These are phyloP conservation scores for Lasiodiplodia sp. DNA, from an alignment of 2,329 filamentous ascomycete genomes.

Conservation along the genomic window DNA sequence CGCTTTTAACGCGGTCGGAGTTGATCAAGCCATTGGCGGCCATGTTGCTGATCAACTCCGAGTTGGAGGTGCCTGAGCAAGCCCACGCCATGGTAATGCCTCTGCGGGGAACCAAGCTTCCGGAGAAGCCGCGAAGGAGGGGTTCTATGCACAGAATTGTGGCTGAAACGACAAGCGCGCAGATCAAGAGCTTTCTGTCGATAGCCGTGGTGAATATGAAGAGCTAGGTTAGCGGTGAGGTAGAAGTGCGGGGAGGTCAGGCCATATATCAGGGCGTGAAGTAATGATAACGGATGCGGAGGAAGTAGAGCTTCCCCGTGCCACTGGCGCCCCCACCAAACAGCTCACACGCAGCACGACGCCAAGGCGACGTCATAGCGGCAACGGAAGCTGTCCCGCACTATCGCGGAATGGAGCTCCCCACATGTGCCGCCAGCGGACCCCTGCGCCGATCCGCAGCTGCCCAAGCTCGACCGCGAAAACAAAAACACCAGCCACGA, in stretches of 20 bases:
- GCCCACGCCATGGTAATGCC: slow-evolving; percentile 82
- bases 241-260: background rate
- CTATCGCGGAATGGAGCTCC: background rate
- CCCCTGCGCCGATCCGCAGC: slow-evolving; percentile 21
- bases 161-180: background rate
- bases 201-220: background rate
- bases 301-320: slow-evolving; percentile 9
- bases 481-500: slow-evolving; percentile 6
- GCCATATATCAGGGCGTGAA: background rate
- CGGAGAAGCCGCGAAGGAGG: slow-evolving; percentile 14
- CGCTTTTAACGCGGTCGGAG: slow-evolving; percentile 74
- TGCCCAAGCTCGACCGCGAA: slow-evolving; percentile 15
- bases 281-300: slow-evolving; percentile 1
- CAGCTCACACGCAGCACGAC: slow-evolving; percentile 8
- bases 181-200: background rate
- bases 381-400: slow-evolving; percentile 19
- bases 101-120: slow-evolving; percentile 11
- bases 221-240: background rate
- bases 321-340: slow-evolving; percentile 12
- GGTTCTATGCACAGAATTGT: slow-evolving; percentile 12
- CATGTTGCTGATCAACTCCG: slow-evolving; percentile 79
- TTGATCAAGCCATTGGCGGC: slow-evolving; percentile 75
- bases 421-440: slow-evolving; percentile 1
- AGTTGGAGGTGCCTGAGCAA: slow-evolving; percentile 78
- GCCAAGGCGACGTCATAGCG: slow-evolving; percentile 26